A percentile compares a stretch with the other conserved stretches of the same genome.
Evolutionary conservation across 2,329 filamentous ascomycete species (phyloP).

Genomic region (Claviceps humidiphila): DNA sequence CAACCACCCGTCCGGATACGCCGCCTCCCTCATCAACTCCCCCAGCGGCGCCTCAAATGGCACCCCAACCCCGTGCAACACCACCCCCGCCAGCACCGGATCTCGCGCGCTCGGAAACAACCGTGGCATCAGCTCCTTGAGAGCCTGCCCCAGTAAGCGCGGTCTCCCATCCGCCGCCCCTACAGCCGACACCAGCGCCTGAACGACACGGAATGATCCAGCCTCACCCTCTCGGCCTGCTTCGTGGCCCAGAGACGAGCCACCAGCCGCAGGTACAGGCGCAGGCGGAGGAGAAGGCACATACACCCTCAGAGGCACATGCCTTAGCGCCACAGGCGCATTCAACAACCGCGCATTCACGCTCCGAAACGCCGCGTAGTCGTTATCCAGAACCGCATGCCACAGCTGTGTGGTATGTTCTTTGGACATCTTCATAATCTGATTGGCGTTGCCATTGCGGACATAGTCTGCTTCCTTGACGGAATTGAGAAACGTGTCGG

Average conservation of each 20-base stretch:
- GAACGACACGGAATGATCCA: constrained; percentile 57
- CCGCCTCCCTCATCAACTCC: constrained; percentile 68
- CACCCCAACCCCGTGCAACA: constrained; percentile 74
- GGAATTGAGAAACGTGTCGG: constrained; percentile 50
- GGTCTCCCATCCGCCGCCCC: constrained; percentile 22
- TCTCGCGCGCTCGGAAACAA: constrained; percentile 81
- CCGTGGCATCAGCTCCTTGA: constrained; percentile 62
- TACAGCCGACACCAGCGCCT: constrained; percentile 52
- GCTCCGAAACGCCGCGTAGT: constrained; percentile 57
- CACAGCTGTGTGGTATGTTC: constrained; percentile 73
- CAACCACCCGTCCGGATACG: constrained; percentile 88
- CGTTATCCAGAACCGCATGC: constrained; percentile 66
- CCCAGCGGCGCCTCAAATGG: constrained; percentile 70
- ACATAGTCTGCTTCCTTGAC: constrained; percentile 72
- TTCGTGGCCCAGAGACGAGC: no score
- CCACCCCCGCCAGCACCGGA: constrained; percentile 67
- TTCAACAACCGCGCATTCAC: constrained; percentile 69
- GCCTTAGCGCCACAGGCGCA: constrained; percentile 57
- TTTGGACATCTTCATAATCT: constrained; percentile 80
- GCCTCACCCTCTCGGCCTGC: constrained; percentile 12
- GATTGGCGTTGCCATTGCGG: constrained; percentile 75
- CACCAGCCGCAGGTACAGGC: no score
- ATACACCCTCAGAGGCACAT: constrained; percentile 82
- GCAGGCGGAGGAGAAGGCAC: constrained; percentile 36
- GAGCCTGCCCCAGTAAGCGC: constrained; percentile 55